Percentiles rank a stretch among this genome's conserved stretches.
These are phyloP conservation scores for Aquilaria yunnanensis DNA, from an alignment of 345 rosid genomes.

Conservation along the genomic window DNA sequence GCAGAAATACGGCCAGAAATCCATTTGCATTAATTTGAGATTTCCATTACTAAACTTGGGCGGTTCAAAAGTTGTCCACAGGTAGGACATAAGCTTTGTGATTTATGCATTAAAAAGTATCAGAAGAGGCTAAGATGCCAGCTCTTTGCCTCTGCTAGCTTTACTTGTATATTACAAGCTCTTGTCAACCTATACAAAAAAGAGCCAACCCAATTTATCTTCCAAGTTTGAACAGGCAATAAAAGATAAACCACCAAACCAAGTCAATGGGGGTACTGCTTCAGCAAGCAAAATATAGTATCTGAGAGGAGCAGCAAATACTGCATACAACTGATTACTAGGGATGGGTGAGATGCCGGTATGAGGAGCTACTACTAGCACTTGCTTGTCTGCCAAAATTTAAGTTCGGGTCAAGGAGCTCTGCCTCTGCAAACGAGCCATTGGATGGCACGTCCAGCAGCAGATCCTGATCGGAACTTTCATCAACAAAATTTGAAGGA, in stretches of 20 bases:
- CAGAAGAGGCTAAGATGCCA: no score
- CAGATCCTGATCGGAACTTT: conserved; percentile 64
- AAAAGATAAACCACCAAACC: conserved; percentile 42
- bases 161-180: conserved; percentile 36
- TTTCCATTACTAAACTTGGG: no score
- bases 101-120: no score
- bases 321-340: conserved; percentile 5
- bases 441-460: conserved; percentile 73
- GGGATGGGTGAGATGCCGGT: conserved; percentile 32
- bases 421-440: conserved; percentile 80
- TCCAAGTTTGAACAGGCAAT: conserved; percentile 25
- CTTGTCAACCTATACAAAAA: conserved; percentile 49
- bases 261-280: conserved; percentile 21
- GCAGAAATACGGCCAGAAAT: no score
- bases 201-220: not conserved
- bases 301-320: conserved; percentile 8
- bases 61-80: no score
- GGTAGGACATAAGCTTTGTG: no score
- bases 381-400: conserved; percentile 47
- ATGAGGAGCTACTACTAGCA: conserved; percentile 45
- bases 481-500: conserved; percentile 39
- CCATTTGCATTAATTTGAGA: no score
- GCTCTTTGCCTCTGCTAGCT: conserved; percentile 11
- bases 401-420: conserved; percentile 52
- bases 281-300: no score